Evolutionary conservation across 2,329 filamentous ascomycete species (phyloP).

Genomic region (Cylindrodendrum hubeiense): DNA sequence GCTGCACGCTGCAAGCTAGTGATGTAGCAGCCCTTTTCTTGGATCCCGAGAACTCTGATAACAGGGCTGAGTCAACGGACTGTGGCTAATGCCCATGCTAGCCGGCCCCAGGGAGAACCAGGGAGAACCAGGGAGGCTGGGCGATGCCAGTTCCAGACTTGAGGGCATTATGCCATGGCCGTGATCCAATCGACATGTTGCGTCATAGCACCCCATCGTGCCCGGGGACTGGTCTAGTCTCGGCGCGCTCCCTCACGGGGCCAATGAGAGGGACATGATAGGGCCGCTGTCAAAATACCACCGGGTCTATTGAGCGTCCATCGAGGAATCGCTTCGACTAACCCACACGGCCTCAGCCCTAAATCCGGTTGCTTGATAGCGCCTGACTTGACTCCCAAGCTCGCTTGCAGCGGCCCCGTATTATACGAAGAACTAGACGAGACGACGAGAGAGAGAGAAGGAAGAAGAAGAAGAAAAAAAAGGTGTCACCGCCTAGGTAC

Average conservation of each 20-base stretch:
- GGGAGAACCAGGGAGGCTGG: no score
- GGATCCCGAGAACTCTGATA: no score
- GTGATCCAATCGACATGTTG: neutral
- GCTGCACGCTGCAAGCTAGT: neutral
- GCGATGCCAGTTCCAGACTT: neutral
- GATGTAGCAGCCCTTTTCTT: no score
- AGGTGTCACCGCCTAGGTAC: no score
- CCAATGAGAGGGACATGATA: neutral
- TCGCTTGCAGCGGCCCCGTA: no score
- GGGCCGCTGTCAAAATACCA: neutral
- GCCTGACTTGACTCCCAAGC: no score
- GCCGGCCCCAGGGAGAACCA: neutral
- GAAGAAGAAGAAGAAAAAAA: no score
- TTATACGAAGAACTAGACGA: no score
- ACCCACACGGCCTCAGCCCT: neutral
- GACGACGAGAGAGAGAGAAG: no score
- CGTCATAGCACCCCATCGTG: constrained; percentile 1
- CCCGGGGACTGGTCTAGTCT: neutral
- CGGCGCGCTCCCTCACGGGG: neutral
- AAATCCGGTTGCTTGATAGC: neutral
- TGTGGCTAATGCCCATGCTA: no score
- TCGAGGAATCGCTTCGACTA: neutral
- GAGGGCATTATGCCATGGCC: neutral
- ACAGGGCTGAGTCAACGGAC: no score
- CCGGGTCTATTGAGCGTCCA: no score